Percentiles rank a stretch among this genome's conserved stretches.
phyloP scores from a whole-genome alignment of 495 filamentous ascomycete species.

The Aspergillus leporis region DNA sequence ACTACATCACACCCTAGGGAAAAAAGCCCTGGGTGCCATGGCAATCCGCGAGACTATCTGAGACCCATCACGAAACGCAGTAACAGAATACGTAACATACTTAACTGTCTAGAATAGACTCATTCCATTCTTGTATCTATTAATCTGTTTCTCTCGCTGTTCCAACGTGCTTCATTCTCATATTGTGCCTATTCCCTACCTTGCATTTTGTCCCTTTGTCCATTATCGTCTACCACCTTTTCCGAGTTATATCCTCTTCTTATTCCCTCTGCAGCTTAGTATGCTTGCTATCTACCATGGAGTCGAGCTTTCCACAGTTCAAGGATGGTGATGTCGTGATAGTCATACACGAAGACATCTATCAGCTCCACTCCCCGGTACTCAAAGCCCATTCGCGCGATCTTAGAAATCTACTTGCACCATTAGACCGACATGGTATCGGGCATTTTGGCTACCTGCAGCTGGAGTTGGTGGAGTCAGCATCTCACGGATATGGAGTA shows the following conservation, averaged over 20 bases:
- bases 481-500: slow-evolving; percentile 13
- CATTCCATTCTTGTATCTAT: not conserved
- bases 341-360: slow-evolving; percentile 29
- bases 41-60: not conserved
- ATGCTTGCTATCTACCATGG: slow-evolving; percentile 5
- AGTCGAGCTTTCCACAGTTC: slow-evolving; percentile 27
- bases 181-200: not conserved
- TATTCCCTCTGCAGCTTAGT: not conserved
- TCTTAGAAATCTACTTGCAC: not conserved
- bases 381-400: slow-evolving; percentile 15
- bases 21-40: not conserved
- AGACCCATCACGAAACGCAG: not conserved
- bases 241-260: not conserved
- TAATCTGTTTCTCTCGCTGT: not conserved
- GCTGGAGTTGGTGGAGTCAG: slow-evolving; percentile 11
- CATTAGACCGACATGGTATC: not conserved
- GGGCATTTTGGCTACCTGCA: not conserved
- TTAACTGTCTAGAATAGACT: not conserved
- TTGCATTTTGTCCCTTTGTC: not conserved
- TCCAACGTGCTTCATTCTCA: not conserved
- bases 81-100: not conserved
- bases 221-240: not conserved
- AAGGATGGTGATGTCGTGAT: slow-evolving; percentile 40
- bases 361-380: slow-evolving; percentile 33
- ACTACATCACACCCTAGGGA: not conserved